Conservation (phyloP, 352 stramenopile species). For the Peronosclerospora sorghi region DNA sequence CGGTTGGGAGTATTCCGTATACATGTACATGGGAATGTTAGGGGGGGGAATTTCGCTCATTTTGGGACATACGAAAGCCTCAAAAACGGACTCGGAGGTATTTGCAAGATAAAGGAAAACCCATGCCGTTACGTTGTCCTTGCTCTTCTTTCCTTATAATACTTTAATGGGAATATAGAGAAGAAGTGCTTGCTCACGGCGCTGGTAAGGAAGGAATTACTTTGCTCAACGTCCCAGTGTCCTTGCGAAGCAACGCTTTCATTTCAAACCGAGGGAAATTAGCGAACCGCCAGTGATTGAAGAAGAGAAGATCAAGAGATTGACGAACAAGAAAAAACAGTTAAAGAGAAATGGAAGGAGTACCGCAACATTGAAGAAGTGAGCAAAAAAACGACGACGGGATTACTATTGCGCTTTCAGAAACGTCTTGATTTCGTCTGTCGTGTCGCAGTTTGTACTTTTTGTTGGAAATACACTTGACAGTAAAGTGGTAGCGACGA, state of each 20-base stretch:
- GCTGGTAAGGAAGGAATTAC: constrained; percentile 37
- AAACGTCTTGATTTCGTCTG: constrained; percentile 43
- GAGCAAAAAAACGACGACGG: no score
- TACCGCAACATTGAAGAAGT: no score
- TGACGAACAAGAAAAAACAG: background rate
- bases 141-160: background rate
- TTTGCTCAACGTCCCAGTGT: constrained; percentile 34
- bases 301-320: constrained; percentile 12
- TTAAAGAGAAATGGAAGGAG: background rate
- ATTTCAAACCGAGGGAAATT: constrained; percentile 32
- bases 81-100: constrained; percentile 76
- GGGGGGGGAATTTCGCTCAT: constrained; percentile 59
- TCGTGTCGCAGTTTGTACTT: constrained; percentile 44
- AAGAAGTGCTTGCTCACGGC: constrained; percentile 45
- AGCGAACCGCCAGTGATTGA: constrained; percentile 50
- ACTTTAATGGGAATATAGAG: constrained; percentile 13
- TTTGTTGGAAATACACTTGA: no score
- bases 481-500: no score
- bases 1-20: constrained; percentile 77
- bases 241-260: constrained; percentile 31
- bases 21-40: constrained; percentile 67
- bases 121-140: background rate
- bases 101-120: constrained; percentile 43
- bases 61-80: constrained; percentile 64
- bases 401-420: constrained; percentile 13